A percentile compares a stretch with the other conserved stretches of the same genome.
phyloP scores from a whole-genome alignment of 345 rosid species.

The Reutealis trisperma region DNA sequence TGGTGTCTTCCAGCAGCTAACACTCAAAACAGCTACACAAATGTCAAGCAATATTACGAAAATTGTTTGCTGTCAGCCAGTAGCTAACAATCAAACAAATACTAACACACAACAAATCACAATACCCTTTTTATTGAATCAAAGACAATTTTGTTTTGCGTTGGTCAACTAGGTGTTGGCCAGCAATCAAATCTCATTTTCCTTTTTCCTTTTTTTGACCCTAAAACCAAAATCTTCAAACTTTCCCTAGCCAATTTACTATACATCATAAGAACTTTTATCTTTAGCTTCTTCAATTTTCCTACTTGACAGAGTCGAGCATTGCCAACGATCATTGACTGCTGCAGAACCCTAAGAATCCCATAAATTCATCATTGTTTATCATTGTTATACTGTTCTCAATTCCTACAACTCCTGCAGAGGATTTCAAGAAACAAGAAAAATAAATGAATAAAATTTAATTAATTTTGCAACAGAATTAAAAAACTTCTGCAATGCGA shows the following conservation, averaged over 20 bases:
- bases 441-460: background rate
- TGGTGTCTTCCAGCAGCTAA: slow-evolving; percentile 37
- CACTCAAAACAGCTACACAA: slow-evolving; percentile 13
- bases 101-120: slow-evolving; percentile 6
- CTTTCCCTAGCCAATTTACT: no score
- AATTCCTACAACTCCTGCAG: slow-evolving; percentile 66
- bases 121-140: background rate
- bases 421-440: background rate
- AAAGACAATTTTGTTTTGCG: background rate
- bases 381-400: slow-evolving; percentile 65
- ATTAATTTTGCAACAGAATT: no score
- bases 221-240: background rate
- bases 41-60: background rate
- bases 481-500: no score
- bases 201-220: background rate
- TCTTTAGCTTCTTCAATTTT: background rate
- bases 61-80: slow-evolving; percentile 29
- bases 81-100: slow-evolving; percentile 14
- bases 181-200: slow-evolving; percentile 16
- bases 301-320: background rate
- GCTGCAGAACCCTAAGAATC: slow-evolving; percentile 73
- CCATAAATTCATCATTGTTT: slow-evolving; percentile 78
- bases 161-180: slow-evolving; percentile 66
- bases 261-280: no score
- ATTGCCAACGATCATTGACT: slow-evolving; percentile 50